phyloP scores from a whole-genome alignment of 2,329 filamentous ascomycete species.

The Xylaria polymorpha region DNA sequence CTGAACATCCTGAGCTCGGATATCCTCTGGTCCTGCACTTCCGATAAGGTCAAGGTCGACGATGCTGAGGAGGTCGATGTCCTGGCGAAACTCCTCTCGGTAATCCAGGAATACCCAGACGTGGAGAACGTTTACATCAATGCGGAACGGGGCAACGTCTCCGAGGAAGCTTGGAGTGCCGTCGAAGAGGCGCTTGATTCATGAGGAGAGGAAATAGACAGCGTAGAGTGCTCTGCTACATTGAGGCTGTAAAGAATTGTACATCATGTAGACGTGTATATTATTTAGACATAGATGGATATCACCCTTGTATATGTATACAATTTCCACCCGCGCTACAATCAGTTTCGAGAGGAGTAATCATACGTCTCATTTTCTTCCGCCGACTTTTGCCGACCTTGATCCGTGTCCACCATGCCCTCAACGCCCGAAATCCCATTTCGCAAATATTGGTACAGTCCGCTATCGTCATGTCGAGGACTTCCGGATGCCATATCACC shows the following conservation, averaged over 20 bases:
- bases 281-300: slow-evolving; percentile 26
- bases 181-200: slow-evolving; percentile 64
- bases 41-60: slow-evolving; percentile 75
- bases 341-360: slow-evolving; percentile 12
- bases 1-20: slow-evolving; percentile 79
- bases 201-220: slow-evolving; percentile 45
- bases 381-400: slow-evolving; percentile 3
- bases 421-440: slow-evolving; percentile 30
- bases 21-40: slow-evolving; percentile 86
- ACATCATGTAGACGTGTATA: slow-evolving; percentile 48
- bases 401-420: neutral
- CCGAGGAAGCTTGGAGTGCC: slow-evolving; percentile 65
- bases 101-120: slow-evolving; percentile 74
- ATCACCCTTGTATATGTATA: slow-evolving; percentile 22
- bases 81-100: slow-evolving; percentile 69
- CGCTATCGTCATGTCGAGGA: neutral
- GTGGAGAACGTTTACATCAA: slow-evolving; percentile 87
- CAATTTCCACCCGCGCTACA: slow-evolving; percentile 9
- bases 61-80: slow-evolving; percentile 65
- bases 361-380: neutral
- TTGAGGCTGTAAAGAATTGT: slow-evolving; percentile 43
- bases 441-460: slow-evolving; percentile 22
- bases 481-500: neutral
- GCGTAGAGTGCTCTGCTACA: neutral
- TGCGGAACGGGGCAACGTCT: slow-evolving; percentile 60